Percentiles rank a stretch among this genome's conserved stretches.
Evolutionary conservation across 371 early-diverging fungal genomes (phyloP).

Genomic region (Encephalitozoon romaleae): DNA sequence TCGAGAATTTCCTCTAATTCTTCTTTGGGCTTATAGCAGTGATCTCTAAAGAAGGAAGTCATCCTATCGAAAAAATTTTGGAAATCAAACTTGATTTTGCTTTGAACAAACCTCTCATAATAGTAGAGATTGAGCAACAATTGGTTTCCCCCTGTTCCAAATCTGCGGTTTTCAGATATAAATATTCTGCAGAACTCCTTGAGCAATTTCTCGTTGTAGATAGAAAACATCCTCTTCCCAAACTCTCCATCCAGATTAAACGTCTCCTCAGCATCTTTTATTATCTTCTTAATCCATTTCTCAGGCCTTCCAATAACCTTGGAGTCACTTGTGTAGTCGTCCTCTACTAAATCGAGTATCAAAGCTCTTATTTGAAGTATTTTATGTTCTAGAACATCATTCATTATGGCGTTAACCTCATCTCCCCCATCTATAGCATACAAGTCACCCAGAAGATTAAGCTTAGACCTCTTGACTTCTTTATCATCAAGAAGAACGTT

Average conservation of each 20-base stretch:
- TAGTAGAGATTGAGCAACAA: conserved; percentile 28
- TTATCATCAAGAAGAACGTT: conserved; percentile 21
- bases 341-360: conserved; percentile 40
- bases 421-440: not conserved
- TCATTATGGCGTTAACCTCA: not conserved
- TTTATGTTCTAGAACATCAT: conserved; percentile 20
- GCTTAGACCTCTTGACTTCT: conserved; percentile 10
- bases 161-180: conserved; percentile 19
- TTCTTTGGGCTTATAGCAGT: not conserved
- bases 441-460: conserved; percentile 16
- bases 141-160: conserved; percentile 38
- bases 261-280: conserved; percentile 22
- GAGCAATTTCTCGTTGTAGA: conserved; percentile 29
- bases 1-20: conserved; percentile 8
- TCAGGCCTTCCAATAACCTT: conserved; percentile 42
- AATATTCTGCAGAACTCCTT: conserved; percentile 40
- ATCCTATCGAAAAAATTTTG: not conserved
- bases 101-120: conserved; percentile 16
- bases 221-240: conserved; percentile 7
- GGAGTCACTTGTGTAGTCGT: conserved; percentile 33
- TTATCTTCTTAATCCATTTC: conserved; percentile 34
- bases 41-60: not conserved
- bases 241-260: conserved; percentile 15
- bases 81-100: conserved; percentile 3
- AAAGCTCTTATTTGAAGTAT: conserved; percentile 31